Conservation (phyloP, 257 asterid species). For the Thymus mandschuricus region DNA sequence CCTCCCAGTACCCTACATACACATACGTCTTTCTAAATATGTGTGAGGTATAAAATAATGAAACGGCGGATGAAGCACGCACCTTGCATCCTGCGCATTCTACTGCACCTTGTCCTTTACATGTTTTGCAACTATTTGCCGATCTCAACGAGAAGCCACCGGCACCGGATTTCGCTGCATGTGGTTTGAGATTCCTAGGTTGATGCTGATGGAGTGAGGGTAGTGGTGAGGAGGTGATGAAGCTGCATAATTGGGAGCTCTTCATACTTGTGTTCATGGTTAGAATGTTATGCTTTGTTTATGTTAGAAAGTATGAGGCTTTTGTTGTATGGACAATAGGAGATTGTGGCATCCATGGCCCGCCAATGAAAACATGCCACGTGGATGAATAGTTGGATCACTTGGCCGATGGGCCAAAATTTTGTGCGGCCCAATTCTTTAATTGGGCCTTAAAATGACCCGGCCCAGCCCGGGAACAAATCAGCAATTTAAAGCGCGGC, state of each 20-base stretch:
- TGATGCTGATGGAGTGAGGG: slow-evolving; percentile 24
- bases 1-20: slow-evolving; percentile 80
- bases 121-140: slow-evolving; percentile 58
- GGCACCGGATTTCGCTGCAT: slow-evolving; percentile 74
- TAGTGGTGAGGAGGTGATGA: slow-evolving; percentile 28
- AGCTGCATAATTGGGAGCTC: slow-evolving; percentile 27
- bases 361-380: not conserved
- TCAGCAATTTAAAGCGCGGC: slow-evolving; percentile 12
- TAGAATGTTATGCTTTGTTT: not conserved
- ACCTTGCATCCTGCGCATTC: slow-evolving; percentile 95
- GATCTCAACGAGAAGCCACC: slow-evolving; percentile 63
- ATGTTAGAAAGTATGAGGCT: not conserved
- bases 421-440: too few species aligned
- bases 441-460: not conserved
- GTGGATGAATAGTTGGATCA: slow-evolving; percentile 9
- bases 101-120: slow-evolving; percentile 82
- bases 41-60: too few species aligned
- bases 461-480: not conserved
- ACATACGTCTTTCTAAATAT: too few species aligned
- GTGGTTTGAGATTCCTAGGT: slow-evolving; percentile 21
- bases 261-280: slow-evolving; percentile 33
- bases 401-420: too few species aligned
- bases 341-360: slow-evolving; percentile 38
- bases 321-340: slow-evolving; percentile 46
- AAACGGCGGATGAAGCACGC: too few species aligned